Conservation (phyloP, 73 alveolate genomes). For the Paramecium primaurelia region DNA sequence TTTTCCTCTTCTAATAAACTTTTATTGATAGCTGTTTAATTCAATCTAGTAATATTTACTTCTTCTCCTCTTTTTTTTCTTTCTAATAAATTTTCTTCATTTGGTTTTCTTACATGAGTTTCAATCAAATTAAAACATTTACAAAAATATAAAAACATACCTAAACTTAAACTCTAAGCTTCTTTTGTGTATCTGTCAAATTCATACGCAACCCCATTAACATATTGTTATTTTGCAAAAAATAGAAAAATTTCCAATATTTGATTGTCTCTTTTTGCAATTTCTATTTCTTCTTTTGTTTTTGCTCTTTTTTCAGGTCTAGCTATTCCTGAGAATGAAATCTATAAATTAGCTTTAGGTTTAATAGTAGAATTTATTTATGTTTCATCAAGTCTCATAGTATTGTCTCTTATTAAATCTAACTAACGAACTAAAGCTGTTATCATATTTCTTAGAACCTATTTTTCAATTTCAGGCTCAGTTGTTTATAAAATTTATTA, state of each 20-base stretch:
- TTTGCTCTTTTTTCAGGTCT: conserved; percentile 36
- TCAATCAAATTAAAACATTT: conserved; percentile 22
- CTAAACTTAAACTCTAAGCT: conserved; percentile 24
- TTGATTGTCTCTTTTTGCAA: neutral
- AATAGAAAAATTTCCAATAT: neutral
- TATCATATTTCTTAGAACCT: conserved; percentile 24
- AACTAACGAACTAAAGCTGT: conserved; percentile 6
- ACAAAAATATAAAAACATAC: conserved; percentile 41
- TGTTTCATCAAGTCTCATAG: neutral
- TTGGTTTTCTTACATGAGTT: neutral
- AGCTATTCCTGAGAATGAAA: conserved; percentile 35
- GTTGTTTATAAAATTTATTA: neutral
- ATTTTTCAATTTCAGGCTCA: conserved; percentile 13
- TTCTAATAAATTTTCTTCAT: neutral
- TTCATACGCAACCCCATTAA: conserved; percentile 17
- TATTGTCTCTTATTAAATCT: conserved; percentile 11
- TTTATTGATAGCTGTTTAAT: neutral
- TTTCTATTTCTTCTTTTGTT: conserved; percentile 38
- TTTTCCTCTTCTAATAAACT: neutral
- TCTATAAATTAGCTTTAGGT: neutral
- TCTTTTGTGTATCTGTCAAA: conserved; percentile 45
- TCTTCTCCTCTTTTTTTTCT: conserved; percentile 42
- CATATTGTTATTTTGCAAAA: conserved; percentile 4
- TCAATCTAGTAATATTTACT: neutral
- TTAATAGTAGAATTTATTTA: neutral